Evolutionary conservation across 805 yeast species (phyloP), one percentile per base, ranked within the genome.

Genomic region (Pichia gijzeniarum): DNA sequence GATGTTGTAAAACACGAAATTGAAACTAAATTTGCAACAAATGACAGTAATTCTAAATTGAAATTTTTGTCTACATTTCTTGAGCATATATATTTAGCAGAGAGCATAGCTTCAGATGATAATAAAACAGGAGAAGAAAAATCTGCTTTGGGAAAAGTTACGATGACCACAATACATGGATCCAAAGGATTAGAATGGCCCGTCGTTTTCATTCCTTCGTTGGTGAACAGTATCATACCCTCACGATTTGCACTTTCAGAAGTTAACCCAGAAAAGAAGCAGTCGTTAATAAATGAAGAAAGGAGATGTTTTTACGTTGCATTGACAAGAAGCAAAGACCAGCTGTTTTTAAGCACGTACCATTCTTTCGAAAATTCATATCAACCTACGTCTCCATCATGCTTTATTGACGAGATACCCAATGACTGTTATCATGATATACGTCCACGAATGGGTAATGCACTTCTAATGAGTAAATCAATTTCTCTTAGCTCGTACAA

Each of bases 121-220:
- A 41, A 47, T 3, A 13, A 38, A 14, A 43, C 44, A 12, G 21
- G 36, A n/a, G 40, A 41, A 1, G 42, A 46, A 16, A 36, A 33
- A 1, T 36, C 30, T 1, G 13, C 8, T 9, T 30, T 30, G 13
- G 55, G 62, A 3, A 58, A 54, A 38, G 62, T 64, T 7, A 53
- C 60, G 1, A 58, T 91, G 0, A 83, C 95, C 0, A 93, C 98
- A 0, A 83, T 91, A 12, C 99, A 91, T 60, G 87, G 89, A 0
- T 80, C 97, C 1, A 91, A 91, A 60, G 99, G 99, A 1, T 69
- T 90, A 2, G 99, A 91, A 60, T 91, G 98, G 97, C 91, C 95
- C 0, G 77, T 86, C 13, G 97, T 91, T 0, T 86, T 87, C 58
- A 75, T 87, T 12, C 88, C 95, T 0, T 83, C 86, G 0, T 64